Evolutionary conservation across 345 rosid genomes (phyloP).

Genomic region (Acer campestre): DNA sequence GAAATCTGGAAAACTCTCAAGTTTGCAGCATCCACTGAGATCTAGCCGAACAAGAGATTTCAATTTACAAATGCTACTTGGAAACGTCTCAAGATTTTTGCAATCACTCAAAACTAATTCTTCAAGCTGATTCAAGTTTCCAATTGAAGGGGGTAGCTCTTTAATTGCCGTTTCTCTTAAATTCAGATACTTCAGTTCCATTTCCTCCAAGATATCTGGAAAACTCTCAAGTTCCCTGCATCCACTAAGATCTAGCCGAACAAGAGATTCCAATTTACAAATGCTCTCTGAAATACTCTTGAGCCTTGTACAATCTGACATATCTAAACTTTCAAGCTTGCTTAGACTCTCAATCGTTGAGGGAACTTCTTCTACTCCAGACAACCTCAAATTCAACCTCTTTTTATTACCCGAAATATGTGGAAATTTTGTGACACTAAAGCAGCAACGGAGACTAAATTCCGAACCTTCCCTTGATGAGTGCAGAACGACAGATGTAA

Average conservation of each 20-base stretch:
- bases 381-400: constrained; percentile 15
- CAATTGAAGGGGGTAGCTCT: no score
- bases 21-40: constrained; percentile 29
- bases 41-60: constrained; percentile 23
- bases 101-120: no score
- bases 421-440: constrained; percentile 25
- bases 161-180: no score
- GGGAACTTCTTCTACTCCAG: constrained; percentile 35
- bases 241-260: constrained; percentile 13
- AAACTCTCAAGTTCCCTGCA: constrained; percentile 36
- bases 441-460: constrained; percentile 24
- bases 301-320: constrained; percentile 31
- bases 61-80: constrained; percentile 25
- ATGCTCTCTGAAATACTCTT: constrained; percentile 32
- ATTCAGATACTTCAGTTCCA: constrained; percentile 1
- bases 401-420: constrained; percentile 24
- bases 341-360: constrained; percentile 23
- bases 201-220: constrained; percentile 25
- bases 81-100: background rate
- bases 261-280: constrained; percentile 28
- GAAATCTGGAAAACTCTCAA: constrained; percentile 35
- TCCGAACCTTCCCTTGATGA: background rate
- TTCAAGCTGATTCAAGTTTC: no score
- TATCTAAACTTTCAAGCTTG: constrained; percentile 21
- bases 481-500: background rate